Conservation (phyloP, 164 flowering plant genomes). For the Euptelea pleiosperma region DNA sequence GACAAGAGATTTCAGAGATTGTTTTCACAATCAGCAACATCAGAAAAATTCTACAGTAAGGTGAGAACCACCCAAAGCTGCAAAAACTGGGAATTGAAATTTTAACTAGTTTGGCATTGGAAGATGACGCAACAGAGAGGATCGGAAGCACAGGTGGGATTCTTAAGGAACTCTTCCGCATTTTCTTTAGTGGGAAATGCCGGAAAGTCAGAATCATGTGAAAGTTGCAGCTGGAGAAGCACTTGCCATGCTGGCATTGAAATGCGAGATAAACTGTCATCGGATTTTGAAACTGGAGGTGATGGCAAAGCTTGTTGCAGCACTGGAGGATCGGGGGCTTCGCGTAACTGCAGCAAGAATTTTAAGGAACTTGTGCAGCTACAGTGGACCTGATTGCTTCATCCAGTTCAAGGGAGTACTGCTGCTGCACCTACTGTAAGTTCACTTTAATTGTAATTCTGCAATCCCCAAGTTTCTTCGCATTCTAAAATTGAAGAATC, state of each 20-base stretch:
- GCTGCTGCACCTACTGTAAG: conserved; percentile 75
- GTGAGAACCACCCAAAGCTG: conserved; percentile 54
- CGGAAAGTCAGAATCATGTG: conserved; percentile 36
- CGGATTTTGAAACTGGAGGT: conserved; percentile 47
- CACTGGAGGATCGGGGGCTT: conserved; percentile 51
- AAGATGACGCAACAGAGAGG: conserved; percentile 76
- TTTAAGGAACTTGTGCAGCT: conserved; percentile 64
- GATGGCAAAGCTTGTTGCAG: conserved; percentile 44
- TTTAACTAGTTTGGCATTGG: conserved; percentile 67
- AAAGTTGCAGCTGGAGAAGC: conserved; percentile 84
- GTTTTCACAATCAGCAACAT: conserved; percentile 90
- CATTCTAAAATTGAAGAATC: background rate
- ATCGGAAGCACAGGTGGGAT: conserved; percentile 89
- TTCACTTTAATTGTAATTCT: conserved; percentile 9
- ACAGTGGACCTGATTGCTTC: conserved; percentile 49
- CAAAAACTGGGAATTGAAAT: conserved; percentile 73
- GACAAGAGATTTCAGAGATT: conserved; percentile 72
- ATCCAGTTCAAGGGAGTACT: conserved; percentile 37
- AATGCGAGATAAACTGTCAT: conserved; percentile 59
- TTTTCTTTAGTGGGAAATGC: conserved; percentile 48
- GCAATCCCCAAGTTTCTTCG: background rate
- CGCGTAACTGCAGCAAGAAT: conserved; percentile 70
- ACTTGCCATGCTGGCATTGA: conserved; percentile 73
- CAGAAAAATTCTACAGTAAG: conserved; percentile 65
- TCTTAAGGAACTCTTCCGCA: conserved; percentile 53